Evolutionary conservation across 768 basidiomycete genomes (phyloP), one percentile per base, ranked within the genome.

Genomic region (Kwoniella newhampshirensis): DNA sequence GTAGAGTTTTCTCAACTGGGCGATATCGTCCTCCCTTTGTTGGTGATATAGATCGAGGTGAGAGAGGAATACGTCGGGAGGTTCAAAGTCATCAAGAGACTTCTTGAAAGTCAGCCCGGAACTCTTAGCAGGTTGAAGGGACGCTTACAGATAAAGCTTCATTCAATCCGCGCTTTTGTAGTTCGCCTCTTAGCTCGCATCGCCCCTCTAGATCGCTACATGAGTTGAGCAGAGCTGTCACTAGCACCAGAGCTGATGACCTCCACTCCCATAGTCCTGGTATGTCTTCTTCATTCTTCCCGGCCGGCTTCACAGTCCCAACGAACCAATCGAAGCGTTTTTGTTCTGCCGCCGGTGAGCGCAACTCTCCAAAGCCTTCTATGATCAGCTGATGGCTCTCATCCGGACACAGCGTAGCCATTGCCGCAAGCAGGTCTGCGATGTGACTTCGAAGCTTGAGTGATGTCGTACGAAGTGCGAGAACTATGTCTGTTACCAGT

Each of bases 21-120:
- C 86, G 71, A 89, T 87, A 70, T 96, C 91, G 66, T 93, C 91
- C 42, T 86, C 88, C 64, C 89, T 88, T 73, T 93, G 91, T 60
- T 94, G 91, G 0, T 83, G 82, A 65, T 91, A 94, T 25, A 89
- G 81, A 60, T 87, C 83, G 5, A 92, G 77, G 66, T 93, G 91
- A 0, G 81, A 87, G n/a, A 87, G 70, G n/a, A 94, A 77, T 3
- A 66, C 73, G n/a, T 87, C 89, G 6, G 89, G 87, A 1, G 89
- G 88, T 66, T 83, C 82, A 36, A 85, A 79, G 64, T 89, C 89
- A 59, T 85, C 82, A 6, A 93, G 79, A 3, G 84, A 83, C 91
- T 92, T 63, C n/a, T n/a, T 13, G 32, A 8, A 20, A 37, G 28
- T 20, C 37, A 15, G 9, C 13, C 25, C 26, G 17, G 20, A 3